Percentiles rank a stretch among this genome's conserved stretches.
Conservation (phyloP, 2,329 filamentous ascomycete species). For the Nigrospora oryzae region DNA sequence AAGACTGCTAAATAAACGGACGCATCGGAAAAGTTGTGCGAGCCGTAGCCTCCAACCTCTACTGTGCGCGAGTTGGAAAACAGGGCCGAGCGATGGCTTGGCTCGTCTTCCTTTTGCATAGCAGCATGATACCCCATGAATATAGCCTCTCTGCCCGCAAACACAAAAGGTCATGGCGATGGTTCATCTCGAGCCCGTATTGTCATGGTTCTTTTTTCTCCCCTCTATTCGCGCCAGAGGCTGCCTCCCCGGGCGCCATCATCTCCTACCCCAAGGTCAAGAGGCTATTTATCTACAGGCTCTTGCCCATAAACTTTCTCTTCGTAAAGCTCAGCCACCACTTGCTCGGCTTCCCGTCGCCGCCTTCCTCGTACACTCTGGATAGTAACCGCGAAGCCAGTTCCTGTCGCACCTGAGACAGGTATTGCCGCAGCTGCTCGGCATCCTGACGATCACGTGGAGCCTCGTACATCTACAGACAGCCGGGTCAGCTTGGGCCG, state of each 20-base stretch:
- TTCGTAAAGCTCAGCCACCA: conserved; percentile 99
- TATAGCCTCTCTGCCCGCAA: conserved; percentile 1
- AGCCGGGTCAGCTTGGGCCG: neutral
- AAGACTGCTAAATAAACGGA: conserved; percentile 18
- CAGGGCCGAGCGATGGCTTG: neutral
- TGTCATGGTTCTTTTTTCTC: neutral
- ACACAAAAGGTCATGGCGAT: neutral
- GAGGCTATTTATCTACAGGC: conserved; percentile 42
- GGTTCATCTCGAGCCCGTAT: neutral
- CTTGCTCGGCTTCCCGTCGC: conserved; percentile 64
- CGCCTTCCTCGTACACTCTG: conserved; percentile 73
- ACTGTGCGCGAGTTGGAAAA: too few relatives aligned
- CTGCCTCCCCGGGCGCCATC: neutral
- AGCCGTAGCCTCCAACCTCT: too few relatives aligned
- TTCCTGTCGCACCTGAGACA: conserved; percentile 90
- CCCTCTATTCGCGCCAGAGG: neutral
- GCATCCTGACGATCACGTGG: conserved; percentile 82
- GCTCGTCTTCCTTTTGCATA: conserved; percentile 1
- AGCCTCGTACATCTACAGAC: conserved; percentile 72
- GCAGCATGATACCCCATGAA: conserved; percentile 4
- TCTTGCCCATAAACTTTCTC: conserved; percentile 99
- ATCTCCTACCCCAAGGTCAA: neutral
- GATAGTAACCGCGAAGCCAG: conserved; percentile 74
- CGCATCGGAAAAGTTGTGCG: too few relatives aligned
- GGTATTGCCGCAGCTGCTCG: conserved; percentile 80